Percentiles rank a stretch among this genome's conserved stretches.
phyloP scores from a whole-genome alignment of 2,329 filamentous ascomycete species.

The Aspergillus tanneri region DNA sequence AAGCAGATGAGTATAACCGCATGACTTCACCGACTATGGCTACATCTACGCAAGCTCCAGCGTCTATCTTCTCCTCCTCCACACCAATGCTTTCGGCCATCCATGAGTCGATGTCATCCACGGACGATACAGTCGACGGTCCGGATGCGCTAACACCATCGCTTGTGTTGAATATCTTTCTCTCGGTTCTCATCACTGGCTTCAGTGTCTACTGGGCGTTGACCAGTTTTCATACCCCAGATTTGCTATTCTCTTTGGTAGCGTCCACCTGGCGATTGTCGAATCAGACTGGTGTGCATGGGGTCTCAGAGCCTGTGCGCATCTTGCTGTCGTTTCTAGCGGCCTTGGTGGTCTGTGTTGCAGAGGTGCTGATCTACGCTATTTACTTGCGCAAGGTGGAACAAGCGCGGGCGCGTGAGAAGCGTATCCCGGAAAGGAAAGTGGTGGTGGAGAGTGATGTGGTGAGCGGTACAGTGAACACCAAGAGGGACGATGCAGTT shows the following conservation, averaged over 20 bases:
- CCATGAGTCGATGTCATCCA: conserved; percentile 30
- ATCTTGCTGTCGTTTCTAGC: conserved; percentile 43
- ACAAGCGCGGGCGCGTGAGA: conserved; percentile 40
- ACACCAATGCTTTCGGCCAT: conserved; percentile 54
- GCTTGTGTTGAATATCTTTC: conserved; percentile 83
- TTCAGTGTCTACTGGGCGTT: conserved; percentile 48
- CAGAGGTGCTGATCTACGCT: conserved; percentile 49
- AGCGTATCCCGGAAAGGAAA: conserved; percentile 41
- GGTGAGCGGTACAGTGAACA: conserved; percentile 11
- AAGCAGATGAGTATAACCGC: conserved; percentile 75
- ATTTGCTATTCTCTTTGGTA: conserved; percentile 25
- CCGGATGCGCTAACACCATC: conserved; percentile 49
- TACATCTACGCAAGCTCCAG: conserved; percentile 54
- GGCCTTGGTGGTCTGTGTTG: conserved; percentile 46
- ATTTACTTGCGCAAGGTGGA: conserved; percentile 48
- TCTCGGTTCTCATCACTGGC: conserved; percentile 74
- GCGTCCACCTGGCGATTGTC: conserved; percentile 16
- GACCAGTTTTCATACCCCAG: conserved; percentile 38
- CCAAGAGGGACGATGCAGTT: neutral
- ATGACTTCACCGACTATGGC: conserved; percentile 65
- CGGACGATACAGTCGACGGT: conserved; percentile 36
- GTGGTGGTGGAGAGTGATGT: conserved; percentile 28
- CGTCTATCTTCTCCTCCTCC: conserved; percentile 54
- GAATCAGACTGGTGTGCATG: conserved; percentile 15
- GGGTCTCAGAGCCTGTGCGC: conserved; percentile 34